phyloP scores from a whole-genome alignment of 2,329 filamentous ascomycete species.

The Chalaropsis ovoidea region DNA sequence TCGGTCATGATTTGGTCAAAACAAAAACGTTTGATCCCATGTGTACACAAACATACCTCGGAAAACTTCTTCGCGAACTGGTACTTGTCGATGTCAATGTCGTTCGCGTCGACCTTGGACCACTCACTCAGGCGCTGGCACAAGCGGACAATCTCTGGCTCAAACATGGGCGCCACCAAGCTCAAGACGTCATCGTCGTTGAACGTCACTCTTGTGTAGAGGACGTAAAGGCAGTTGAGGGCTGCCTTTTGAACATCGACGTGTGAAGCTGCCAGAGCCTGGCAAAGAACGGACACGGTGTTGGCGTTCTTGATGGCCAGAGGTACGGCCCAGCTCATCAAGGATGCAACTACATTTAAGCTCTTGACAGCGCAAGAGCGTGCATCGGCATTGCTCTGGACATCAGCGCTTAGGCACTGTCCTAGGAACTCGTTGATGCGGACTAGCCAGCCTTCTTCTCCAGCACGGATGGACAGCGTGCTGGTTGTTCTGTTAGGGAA shows the following conservation, averaged over 20 bases:
- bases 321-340: constrained; percentile 79
- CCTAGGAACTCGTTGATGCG: constrained; percentile 65
- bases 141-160: constrained; percentile 57
- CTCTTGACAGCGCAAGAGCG: constrained; percentile 64
- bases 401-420: constrained; percentile 57
- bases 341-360: constrained; percentile 64
- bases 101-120: constrained; percentile 66
- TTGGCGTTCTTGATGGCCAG: constrained; percentile 64
- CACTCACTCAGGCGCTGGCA: constrained; percentile 67
- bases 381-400: constrained; percentile 55
- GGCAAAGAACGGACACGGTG: constrained; percentile 60
- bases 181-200: constrained; percentile 67
- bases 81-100: constrained; percentile 87
- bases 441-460: constrained; percentile 76
- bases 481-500: constrained; percentile 62
- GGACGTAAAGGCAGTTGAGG: constrained; percentile 70
- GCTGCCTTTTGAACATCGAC: constrained; percentile 67
- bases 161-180: constrained; percentile 71
- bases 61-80: constrained; percentile 86
- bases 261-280: constrained; percentile 58
- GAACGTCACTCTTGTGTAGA: constrained; percentile 67
- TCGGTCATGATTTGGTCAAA: not conserved
- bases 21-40: not conserved
- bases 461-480: constrained; percentile 56
- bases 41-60: constrained; percentile 49